Evolutionary conservation across 2,329 filamentous ascomycete species (phyloP).

Genomic region (Colletotrichum sp.): DNA sequence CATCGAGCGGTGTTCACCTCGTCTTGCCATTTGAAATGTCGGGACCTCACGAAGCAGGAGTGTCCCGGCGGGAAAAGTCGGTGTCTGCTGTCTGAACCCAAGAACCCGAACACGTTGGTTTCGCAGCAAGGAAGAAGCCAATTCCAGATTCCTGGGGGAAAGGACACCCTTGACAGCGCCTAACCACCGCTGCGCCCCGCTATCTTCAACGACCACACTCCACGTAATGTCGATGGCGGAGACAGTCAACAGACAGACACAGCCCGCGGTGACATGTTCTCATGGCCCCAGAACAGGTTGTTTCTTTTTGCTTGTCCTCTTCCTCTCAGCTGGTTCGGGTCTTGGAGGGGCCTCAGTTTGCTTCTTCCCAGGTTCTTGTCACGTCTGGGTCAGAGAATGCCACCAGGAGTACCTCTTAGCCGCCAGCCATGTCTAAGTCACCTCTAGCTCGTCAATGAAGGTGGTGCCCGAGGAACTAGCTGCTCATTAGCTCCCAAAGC

Average conservation of each 20-base stretch:
- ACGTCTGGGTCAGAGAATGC: not conserved
- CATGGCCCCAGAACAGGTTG: not conserved
- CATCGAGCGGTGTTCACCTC: not conserved
- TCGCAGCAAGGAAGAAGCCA: conserved; percentile 12
- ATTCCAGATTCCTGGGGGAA: not conserved
- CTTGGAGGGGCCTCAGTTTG: not conserved
- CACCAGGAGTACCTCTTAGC: not conserved
- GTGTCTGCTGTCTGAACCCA: conserved; percentile 3
- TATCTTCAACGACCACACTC: not conserved
- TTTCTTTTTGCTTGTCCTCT: not conserved
- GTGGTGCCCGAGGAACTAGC: not conserved
- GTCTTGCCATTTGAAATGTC: not conserved
- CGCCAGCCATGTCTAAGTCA: not conserved
- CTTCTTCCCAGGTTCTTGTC: not conserved
- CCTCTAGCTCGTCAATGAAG: not conserved
- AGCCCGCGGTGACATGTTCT: not conserved
- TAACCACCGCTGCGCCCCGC: not conserved
- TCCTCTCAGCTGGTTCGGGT: not conserved
- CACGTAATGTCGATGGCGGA: not conserved
- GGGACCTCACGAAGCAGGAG: not conserved
- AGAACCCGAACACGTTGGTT: conserved; percentile 10
- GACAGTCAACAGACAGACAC: not conserved
- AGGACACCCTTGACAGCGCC: not conserved
- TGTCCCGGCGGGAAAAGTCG: conserved; percentile 14
- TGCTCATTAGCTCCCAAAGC: not conserved